These are phyloP conservation scores for Ilyonectria mors-panacis DNA, from an alignment of 2,329 filamentous ascomycete species.

Conservation along the genomic window DNA sequence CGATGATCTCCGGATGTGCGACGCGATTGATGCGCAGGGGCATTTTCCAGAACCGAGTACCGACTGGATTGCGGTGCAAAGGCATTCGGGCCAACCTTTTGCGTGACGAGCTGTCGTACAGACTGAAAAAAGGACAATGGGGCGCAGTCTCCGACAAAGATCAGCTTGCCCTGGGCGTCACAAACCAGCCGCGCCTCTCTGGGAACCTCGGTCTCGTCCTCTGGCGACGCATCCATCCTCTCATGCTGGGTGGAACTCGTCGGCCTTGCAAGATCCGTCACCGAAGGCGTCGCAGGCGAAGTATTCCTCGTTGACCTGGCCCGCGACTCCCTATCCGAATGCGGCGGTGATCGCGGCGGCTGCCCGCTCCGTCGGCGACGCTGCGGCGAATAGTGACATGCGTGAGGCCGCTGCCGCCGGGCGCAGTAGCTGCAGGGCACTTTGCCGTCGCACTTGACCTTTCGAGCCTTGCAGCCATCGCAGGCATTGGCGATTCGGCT, in stretches of 20 bases:
- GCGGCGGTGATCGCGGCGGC: slow-evolving; percentile 39
- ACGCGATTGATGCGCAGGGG: slow-evolving; percentile 46
- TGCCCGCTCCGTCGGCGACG: slow-evolving; percentile 54
- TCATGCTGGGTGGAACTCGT: not conserved
- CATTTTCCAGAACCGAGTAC: slow-evolving; percentile 65
- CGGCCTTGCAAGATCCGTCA: slow-evolving; percentile 11
- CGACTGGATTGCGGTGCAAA: slow-evolving; percentile 67
- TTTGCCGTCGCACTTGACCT: slow-evolving; percentile 70
- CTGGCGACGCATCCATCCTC: slow-evolving; percentile 44
- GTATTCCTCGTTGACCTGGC: slow-evolving; percentile 38
- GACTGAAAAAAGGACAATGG: slow-evolving; percentile 71
- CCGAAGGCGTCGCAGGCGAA: slow-evolving; percentile 36
- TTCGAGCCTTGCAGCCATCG: slow-evolving; percentile 68
- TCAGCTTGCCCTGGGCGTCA: slow-evolving; percentile 67
- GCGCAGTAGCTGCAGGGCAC: slow-evolving; percentile 67
- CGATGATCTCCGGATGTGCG: slow-evolving; percentile 37
- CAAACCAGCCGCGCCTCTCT: slow-evolving; percentile 66
- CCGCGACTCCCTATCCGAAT: slow-evolving; percentile 35
- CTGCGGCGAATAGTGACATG: slow-evolving; percentile 65
- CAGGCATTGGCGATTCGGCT: slow-evolving; percentile 68
- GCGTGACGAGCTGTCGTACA: slow-evolving; percentile 66
- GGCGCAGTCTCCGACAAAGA: slow-evolving; percentile 71
- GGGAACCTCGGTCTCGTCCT: slow-evolving; percentile 70
- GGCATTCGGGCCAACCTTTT: slow-evolving; percentile 62
- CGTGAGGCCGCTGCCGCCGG: slow-evolving; percentile 57